phyloP scores from a whole-genome alignment of 2,329 filamentous ascomycete species.

The Ceratocystis colombiana region DNA sequence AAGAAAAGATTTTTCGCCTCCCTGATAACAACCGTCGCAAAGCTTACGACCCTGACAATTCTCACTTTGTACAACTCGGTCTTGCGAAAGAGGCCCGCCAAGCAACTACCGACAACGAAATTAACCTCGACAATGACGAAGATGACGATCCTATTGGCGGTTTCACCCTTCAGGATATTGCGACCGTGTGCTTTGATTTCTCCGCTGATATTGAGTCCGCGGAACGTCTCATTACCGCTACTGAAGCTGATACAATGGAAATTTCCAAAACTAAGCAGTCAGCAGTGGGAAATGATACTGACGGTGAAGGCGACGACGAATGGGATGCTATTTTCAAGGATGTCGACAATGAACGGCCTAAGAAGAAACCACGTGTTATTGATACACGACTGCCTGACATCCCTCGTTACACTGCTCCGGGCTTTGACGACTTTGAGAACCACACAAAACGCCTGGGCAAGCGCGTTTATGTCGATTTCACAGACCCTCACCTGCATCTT shows the following conservation, averaged over 20 bases:
- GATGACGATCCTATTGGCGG: conserved; percentile 61
- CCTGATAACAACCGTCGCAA: conserved; percentile 39
- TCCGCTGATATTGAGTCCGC: conserved; percentile 27
- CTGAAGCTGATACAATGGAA: not conserved
- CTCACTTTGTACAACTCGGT: conserved; percentile 26
- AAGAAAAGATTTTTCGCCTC: conserved; percentile 77
- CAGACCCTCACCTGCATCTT: conserved; percentile 76
- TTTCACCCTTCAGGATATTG: conserved; percentile 67
- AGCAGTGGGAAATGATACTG: conserved; percentile 20
- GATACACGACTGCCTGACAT: conserved; percentile 50
- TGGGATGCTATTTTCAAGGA: conserved; percentile 54
- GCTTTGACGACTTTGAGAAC: conserved; percentile 70
- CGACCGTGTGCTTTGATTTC: conserved; percentile 54
- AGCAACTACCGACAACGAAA: conserved; percentile 33
- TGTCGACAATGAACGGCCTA: conserved; percentile 39
- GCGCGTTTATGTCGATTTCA: conserved; percentile 72
- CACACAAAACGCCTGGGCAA: conserved; percentile 64
- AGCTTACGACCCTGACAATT: conserved; percentile 40
- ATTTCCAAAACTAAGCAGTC: conserved; percentile 19
- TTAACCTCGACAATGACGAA: conserved; percentile 43
- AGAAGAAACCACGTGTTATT: conserved; percentile 59
- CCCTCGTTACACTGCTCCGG: conserved; percentile 52
- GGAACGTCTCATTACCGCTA: conserved; percentile 21
- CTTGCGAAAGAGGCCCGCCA: conserved; percentile 34
- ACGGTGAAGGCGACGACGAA: conserved; percentile 36